Evolutionary conservation across 1,284 basidiomycete species (phyloP).

Genomic region (Trametes pubescens): DNA sequence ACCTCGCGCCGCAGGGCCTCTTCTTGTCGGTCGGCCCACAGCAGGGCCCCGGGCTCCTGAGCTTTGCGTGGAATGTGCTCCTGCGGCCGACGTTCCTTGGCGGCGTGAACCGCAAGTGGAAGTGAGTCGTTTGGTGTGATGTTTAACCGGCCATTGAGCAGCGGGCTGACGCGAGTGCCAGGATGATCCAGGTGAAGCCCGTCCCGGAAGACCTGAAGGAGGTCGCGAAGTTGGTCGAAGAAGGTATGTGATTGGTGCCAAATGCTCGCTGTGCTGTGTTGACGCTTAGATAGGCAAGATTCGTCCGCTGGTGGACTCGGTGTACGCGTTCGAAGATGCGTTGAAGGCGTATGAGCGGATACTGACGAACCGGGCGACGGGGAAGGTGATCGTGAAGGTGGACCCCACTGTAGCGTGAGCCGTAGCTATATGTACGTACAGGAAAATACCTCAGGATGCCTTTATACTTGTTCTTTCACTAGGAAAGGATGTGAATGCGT

Average conservation of each 20-base stretch:
- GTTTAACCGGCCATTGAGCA: slow-evolving; percentile 7
- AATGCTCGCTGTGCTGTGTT: slow-evolving; percentile 5
- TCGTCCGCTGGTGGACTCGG: slow-evolving; percentile 68
- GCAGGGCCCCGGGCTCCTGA: slow-evolving; percentile 28
- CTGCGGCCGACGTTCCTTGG: slow-evolving; percentile 54
- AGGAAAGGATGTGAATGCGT: too few relatives aligned
- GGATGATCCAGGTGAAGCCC: slow-evolving; percentile 44
- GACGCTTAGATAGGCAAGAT: slow-evolving; percentile 51
- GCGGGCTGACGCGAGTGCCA: background rate
- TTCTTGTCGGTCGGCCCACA: slow-evolving; percentile 37
- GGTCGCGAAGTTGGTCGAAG: slow-evolving; percentile 49
- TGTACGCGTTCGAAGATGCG: slow-evolving; percentile 63
- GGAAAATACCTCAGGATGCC: too few relatives aligned
- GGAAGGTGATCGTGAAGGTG: slow-evolving; percentile 63
- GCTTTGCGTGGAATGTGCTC: slow-evolving; percentile 34
- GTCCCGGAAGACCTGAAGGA: slow-evolving; percentile 43
- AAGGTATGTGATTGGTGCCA: slow-evolving; percentile 46
- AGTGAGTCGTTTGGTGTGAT: slow-evolving; percentile 42
- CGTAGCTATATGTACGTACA: too few relatives aligned
- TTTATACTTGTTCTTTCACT: too few relatives aligned
- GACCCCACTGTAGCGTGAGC: background rate
- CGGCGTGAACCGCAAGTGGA: slow-evolving; percentile 53
- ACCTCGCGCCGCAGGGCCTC: slow-evolving; percentile 34
- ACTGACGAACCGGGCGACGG: slow-evolving; percentile 62
- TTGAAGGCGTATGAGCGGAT: slow-evolving; percentile 67